Evolutionary conservation across 805 yeast genomes (phyloP).

Genomic region (Wickerhamomyces ciferrii): DNA sequence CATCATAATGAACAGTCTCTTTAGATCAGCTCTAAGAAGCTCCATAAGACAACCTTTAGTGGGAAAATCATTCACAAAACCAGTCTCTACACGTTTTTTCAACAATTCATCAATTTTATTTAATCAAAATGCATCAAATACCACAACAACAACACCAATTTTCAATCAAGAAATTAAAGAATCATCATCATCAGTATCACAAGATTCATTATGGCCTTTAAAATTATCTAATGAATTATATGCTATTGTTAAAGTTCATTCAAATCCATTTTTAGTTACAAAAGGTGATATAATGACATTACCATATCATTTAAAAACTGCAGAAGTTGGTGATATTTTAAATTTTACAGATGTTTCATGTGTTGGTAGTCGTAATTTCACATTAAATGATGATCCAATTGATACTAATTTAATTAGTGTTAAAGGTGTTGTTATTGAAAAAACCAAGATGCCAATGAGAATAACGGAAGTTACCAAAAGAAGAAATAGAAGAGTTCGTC

Average conservation of each 20-base stretch:
- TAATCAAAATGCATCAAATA: slow-evolving; percentile 2
- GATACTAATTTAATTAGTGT: slow-evolving; percentile 51
- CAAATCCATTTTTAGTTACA: slow-evolving; percentile 83
- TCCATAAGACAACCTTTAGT: neutral
- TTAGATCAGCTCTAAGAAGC: slow-evolving; percentile 1
- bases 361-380: slow-evolving; percentile 81
- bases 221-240: slow-evolving; percentile 67
- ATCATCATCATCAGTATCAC: slow-evolving; percentile 34
- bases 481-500: slow-evolving; percentile 70
- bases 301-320: slow-evolving; percentile 74
- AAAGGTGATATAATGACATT: slow-evolving; percentile 81
- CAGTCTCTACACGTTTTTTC: slow-evolving; percentile 3
- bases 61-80: neutral
- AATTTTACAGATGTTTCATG: slow-evolving; percentile 70
- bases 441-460: slow-evolving; percentile 75
- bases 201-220: slow-evolving; percentile 22
- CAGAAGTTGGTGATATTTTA: slow-evolving; percentile 79
- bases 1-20: slow-evolving; percentile 1
- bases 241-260: slow-evolving; percentile 78
- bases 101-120: slow-evolving; percentile 5
- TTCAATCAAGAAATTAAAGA: slow-evolving; percentile 22
- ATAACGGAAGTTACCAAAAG: slow-evolving; percentile 71
- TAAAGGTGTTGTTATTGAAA: slow-evolving; percentile 79
- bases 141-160: neutral
- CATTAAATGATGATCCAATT: slow-evolving; percentile 51